Evolutionary conservation across 345 rosid genomes (phyloP).

Genomic region (Lepidium aucheri): DNA sequence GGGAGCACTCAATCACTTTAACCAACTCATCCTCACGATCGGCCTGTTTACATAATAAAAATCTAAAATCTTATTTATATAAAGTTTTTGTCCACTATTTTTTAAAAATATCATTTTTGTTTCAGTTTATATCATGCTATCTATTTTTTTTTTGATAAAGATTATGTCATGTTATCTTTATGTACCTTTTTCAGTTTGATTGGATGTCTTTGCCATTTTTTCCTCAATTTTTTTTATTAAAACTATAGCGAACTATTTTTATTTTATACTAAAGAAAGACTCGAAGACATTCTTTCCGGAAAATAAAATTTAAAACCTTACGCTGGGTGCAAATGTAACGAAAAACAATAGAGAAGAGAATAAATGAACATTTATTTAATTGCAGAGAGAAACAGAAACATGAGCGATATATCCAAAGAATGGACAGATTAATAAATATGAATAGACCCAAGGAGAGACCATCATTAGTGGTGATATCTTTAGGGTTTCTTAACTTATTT

Average conservation of each 20-base stretch:
- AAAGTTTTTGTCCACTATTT: too few relatives aligned
- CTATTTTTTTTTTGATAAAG: too few relatives aligned
- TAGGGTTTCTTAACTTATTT: too few relatives aligned
- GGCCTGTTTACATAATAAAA: too few relatives aligned
- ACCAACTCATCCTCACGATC: too few relatives aligned
- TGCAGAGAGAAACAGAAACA: background rate
- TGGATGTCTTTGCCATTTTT: background rate
- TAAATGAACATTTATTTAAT: background rate
- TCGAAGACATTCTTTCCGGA: background rate
- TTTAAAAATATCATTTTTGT: too few relatives aligned
- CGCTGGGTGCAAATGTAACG: background rate
- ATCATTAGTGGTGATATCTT: too few relatives aligned
- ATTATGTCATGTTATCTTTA: background rate
- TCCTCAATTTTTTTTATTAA: background rate
- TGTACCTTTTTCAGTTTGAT: background rate
- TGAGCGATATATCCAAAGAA: constrained; percentile 11
- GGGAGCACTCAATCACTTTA: too few relatives aligned
- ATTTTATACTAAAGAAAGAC: background rate
- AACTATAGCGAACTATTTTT: background rate
- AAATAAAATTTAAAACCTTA: background rate
- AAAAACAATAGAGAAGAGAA: background rate
- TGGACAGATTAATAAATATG: background rate
- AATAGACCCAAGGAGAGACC: constrained; percentile 3
- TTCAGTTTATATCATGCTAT: background rate
- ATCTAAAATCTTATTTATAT: too few relatives aligned